Evolutionary conservation across 1,284 basidiomycete genomes (phyloP).

Genomic region (Puccinia novopanici): DNA sequence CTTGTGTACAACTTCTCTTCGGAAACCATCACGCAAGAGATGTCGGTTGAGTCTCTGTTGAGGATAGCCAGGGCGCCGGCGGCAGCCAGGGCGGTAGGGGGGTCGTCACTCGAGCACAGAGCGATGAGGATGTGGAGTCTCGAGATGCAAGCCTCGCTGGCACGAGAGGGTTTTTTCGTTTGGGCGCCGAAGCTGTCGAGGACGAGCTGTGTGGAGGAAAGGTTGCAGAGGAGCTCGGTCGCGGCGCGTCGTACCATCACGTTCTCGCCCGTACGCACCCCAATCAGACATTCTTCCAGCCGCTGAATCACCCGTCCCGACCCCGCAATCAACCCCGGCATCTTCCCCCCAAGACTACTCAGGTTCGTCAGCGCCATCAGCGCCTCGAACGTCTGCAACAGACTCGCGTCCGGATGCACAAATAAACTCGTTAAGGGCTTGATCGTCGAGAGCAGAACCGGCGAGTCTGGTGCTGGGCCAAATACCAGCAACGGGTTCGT

Average conservation of each 20-base stretch:
- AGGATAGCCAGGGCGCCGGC: slow-evolving; percentile 81
- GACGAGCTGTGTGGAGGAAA: slow-evolving; percentile 73
- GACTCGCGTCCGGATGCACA: slow-evolving; percentile 68
- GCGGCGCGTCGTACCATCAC: slow-evolving; percentile 78
- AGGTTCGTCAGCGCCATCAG: slow-evolving; percentile 95
- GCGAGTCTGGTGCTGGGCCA: slow-evolving; percentile 69
- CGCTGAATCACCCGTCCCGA: slow-evolving; percentile 69
- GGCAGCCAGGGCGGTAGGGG: slow-evolving; percentile 77
- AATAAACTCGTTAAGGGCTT: slow-evolving; percentile 74
- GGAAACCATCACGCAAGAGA: background rate
- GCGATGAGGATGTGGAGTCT: slow-evolving; percentile 80
- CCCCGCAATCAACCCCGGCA: slow-evolving; percentile 68
- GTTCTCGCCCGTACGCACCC: slow-evolving; percentile 68
- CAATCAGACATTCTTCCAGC: slow-evolving; percentile 75
- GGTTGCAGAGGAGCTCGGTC: slow-evolving; percentile 89
- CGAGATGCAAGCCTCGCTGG: slow-evolving; percentile 62
- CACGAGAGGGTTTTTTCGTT: slow-evolving; percentile 53
- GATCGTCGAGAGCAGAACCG: slow-evolving; percentile 75
- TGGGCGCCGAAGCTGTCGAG: slow-evolving; percentile 68
- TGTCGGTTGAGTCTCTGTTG: slow-evolving; percentile 63
- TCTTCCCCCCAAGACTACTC: slow-evolving; percentile 71
- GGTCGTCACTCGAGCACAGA: slow-evolving; percentile 78
- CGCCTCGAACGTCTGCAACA: slow-evolving; percentile 84
- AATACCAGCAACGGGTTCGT: slow-evolving; percentile 85
- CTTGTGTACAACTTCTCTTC: slow-evolving; percentile 6